Base-by-base conservation (phyloP, 1,139 yeast genomes). In the Taphrina wiesneri region DNA sequence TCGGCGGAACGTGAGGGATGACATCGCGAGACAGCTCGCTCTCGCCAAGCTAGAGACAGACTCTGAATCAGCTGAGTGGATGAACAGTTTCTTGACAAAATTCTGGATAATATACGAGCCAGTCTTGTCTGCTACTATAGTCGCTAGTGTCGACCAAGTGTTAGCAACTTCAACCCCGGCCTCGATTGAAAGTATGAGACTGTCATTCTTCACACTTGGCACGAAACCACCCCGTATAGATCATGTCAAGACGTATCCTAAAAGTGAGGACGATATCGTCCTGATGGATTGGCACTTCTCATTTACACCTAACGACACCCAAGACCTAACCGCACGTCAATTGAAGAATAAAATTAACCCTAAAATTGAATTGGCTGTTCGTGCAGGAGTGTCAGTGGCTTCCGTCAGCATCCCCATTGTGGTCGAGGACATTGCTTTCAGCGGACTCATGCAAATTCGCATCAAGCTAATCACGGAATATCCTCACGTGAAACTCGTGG, bases 261-360 rank as follows among this genome's bases (percentile, higher is more conserved):
- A 93, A 69, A 92, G 97, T 25, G 87, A 85, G 34, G 89, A 88
- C 69, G 97, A 92, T 74, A 87, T 93, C 67, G 96, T 92, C 17
- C 97, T 93, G 61, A 91, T 95, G 97, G 96, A 93, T 79, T 93
- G 96, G 96, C 86, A 87, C 63, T 80, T 88, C 66, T 86, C 96
- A 0, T 90, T 91, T 77, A 88, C 90, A 49, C 99, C 99, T n/a
- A 90, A 90, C 76, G 90, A 91, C 61, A 77, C 84, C 65, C 87
- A 87, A 60, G 99, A 93, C 76, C 79, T 90, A 72, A 90, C 90
- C 68, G 84, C 85, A 46, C 89, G 92, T 73, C 98, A 93, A 76
- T 76, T 87, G 77, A 89, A 87, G 74, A 89, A 85, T 74, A 85
- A 85, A 71, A 93, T 90, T 52, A 91, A 91, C 76, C 96, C 93